Conservation (phyloP, 257 asterid species). For the Solanum chaucha region DNA sequence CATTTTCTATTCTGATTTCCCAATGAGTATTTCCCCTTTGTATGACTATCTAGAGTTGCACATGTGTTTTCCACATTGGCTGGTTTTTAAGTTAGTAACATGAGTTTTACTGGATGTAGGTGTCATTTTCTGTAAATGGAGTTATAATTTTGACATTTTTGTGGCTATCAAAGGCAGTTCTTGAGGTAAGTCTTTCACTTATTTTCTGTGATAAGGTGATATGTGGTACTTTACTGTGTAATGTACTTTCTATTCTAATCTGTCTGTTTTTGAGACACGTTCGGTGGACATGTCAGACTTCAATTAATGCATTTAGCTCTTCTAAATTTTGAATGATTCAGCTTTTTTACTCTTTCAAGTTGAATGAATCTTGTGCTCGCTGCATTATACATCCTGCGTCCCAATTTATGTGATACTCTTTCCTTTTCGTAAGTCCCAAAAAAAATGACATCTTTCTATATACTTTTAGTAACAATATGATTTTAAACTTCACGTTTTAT, state of each 20-base stretch:
- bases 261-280: neutral
- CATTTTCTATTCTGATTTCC: neutral
- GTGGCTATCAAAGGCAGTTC: constrained; percentile 89
- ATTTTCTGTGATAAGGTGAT: neutral
- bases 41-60: neutral
- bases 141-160: constrained; percentile 65
- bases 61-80: neutral
- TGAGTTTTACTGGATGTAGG: constrained; percentile 33
- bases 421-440: neutral
- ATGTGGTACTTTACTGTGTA: neutral
- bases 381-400: neutral
- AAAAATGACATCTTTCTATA: neutral
- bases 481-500: neutral
- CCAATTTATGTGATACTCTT: neutral
- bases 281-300: neutral
- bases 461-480: neutral
- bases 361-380: neutral
- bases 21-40: neutral
- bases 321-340: neutral
- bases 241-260: neutral
- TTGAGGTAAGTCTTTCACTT: constrained; percentile 40
- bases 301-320: neutral
- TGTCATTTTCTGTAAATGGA: constrained; percentile 86
- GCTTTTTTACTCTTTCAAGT: neutral
- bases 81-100: neutral